Evolutionary conservation across 352 stramenopile genomes (phyloP).

Genomic region (Phytophthora multivora): DNA sequence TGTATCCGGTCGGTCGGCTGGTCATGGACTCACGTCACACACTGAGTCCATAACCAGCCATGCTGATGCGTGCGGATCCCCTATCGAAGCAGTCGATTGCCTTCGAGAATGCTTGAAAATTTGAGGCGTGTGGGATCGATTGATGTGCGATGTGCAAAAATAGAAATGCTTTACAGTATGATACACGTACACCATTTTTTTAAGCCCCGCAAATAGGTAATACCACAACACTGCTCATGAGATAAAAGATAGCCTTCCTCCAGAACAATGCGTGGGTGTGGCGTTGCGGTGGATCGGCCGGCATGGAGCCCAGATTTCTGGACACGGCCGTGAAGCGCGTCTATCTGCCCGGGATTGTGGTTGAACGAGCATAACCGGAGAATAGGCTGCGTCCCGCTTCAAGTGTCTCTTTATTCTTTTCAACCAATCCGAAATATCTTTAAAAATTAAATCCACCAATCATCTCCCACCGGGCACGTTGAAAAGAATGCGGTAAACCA

Average conservation of each 20-base stretch:
- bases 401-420: constrained; percentile 3
- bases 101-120: constrained; percentile 1
- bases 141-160: neutral
- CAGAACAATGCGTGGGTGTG: neutral
- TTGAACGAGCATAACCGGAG: constrained; percentile 1
- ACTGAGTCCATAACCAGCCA: neutral
- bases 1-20: neutral
- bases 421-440: constrained; percentile 1
- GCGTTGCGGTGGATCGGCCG: constrained; percentile 20
- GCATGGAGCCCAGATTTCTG: constrained; percentile 18
- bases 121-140: neutral
- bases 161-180: neutral
- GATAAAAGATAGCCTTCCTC: neutral
- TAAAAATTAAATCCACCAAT: constrained; percentile 1
- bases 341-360: constrained; percentile 23
- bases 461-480: neutral
- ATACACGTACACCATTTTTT: too few relatives aligned
- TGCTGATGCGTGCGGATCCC: neutral
- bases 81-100: neutral
- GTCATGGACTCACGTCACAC: too few relatives aligned
- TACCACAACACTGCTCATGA: too few relatives aligned
- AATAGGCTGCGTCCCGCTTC: constrained; percentile 1
- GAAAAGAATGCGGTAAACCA: constrained; percentile 5
- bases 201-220: neutral
- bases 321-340: constrained; percentile 13